Percentiles rank a stretch among this genome's conserved stretches.
Conservation (phyloP, 1,284 basidiomycete genomes). For the Coniferiporia weirii region DNA sequence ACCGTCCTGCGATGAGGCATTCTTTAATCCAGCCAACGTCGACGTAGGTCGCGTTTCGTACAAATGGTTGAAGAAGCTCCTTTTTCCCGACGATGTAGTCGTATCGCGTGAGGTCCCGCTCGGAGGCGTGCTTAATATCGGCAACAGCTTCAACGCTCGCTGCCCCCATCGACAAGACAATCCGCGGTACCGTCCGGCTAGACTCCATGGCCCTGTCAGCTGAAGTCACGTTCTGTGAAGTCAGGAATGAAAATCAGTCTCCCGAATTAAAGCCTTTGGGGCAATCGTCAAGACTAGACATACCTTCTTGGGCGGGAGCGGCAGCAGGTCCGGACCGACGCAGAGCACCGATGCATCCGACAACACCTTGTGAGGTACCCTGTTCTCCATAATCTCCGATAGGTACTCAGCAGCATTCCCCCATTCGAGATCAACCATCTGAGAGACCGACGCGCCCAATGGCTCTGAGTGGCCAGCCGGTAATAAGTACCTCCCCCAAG, state of each 20-base stretch:
- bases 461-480: slow-evolving; percentile 59
- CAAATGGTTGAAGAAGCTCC: slow-evolving; percentile 24
- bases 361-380: slow-evolving; percentile 54
- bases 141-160: slow-evolving; percentile 53
- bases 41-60: slow-evolving; percentile 34
- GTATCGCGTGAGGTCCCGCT: slow-evolving; percentile 32
- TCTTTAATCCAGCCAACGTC: slow-evolving; percentile 77
- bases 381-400: slow-evolving; percentile 49
- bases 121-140: slow-evolving; percentile 33
- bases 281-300: slow-evolving; percentile 10
- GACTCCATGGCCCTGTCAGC: slow-evolving; percentile 9
- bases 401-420: slow-evolving; percentile 51
- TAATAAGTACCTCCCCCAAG: slow-evolving; percentile 64
- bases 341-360: slow-evolving; percentile 48
- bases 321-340: slow-evolving; percentile 51
- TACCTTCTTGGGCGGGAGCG: slow-evolving; percentile 38
- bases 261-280: background rate
- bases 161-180: slow-evolving; percentile 74
- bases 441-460: slow-evolving; percentile 52
- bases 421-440: slow-evolving; percentile 70
- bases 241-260: background rate
- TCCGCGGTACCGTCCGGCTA: slow-evolving; percentile 37
- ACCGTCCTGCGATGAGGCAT: slow-evolving; percentile 59
- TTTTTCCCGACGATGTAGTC: slow-evolving; percentile 69
- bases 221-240: background rate